phyloP scores from a whole-genome alignment of 2,329 filamentous ascomycete species.

The Aaosphaeria pasadenensis region DNA sequence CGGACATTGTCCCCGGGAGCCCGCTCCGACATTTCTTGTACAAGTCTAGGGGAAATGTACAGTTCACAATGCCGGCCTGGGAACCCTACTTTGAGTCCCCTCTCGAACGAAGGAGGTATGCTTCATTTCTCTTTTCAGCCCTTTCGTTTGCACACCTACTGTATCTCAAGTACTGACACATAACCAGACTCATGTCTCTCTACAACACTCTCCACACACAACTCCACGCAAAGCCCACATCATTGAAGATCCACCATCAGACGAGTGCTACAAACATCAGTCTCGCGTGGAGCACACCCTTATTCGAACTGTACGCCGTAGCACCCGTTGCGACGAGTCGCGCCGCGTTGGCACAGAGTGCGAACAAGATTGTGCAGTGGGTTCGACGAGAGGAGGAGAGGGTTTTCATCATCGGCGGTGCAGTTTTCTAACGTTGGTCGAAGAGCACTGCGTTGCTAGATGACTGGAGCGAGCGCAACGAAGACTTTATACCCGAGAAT shows the following conservation, averaged over 20 bases:
- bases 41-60: conserved; percentile 91
- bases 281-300: conserved; percentile 84
- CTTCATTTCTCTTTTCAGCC: neutral
- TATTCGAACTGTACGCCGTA: conserved; percentile 95
- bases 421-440: conserved; percentile 55
- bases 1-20: conserved; percentile 76
- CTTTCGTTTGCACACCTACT: neutral
- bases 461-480: too few species aligned
- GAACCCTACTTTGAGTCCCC: conserved; percentile 62
- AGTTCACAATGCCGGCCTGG: conserved; percentile 88
- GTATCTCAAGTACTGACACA: neutral
- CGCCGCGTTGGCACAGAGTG: conserved; percentile 73
- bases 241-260: conserved; percentile 83
- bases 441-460: too few species aligned
- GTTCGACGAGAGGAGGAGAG: conserved; percentile 87
- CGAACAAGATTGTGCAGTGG: conserved; percentile 89
- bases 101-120: conserved; percentile 61
- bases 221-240: conserved; percentile 79
- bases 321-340: conserved; percentile 67
- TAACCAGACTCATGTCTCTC: conserved; percentile 67
- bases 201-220: conserved; percentile 83
- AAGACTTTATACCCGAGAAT: too few species aligned
- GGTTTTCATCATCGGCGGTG: conserved; percentile 96
- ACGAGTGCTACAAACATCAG: conserved; percentile 68
- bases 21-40: conserved; percentile 90